These are phyloP conservation scores for Fusarium denticulatum DNA, from an alignment of 2,329 filamentous ascomycete species.

Conservation along the genomic window DNA sequence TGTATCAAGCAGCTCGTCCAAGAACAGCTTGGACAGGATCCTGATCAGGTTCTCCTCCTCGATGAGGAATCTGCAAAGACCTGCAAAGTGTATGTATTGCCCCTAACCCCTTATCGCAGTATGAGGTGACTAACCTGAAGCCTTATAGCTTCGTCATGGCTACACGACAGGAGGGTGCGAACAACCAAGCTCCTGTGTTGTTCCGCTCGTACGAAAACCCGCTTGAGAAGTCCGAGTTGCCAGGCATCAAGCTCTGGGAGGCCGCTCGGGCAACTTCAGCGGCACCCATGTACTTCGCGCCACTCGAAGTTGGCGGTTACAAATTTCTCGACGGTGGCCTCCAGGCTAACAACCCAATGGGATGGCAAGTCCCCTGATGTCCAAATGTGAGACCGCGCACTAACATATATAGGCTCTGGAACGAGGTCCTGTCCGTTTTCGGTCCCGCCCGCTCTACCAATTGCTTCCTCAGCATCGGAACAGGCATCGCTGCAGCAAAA, in stretches of 20 bases:
- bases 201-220: background rate
- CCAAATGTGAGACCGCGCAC: background rate
- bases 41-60: background rate
- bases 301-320: background rate
- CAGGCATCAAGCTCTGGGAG: background rate
- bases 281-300: background rate
- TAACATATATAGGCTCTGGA: background rate
- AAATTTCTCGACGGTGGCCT: background rate
- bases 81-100: background rate
- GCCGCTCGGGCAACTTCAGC: background rate
- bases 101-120: fast-evolving
- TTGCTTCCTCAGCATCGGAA: background rate
- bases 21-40: background rate
- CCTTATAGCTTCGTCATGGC: background rate
- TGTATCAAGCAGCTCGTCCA: background rate
- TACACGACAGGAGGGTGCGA: background rate
- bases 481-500: background rate
- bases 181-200: background rate
- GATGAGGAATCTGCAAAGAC: background rate
- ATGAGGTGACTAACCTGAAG: background rate
- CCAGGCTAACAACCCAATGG: background rate
- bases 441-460: background rate
- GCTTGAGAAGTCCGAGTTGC: background rate
- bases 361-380: background rate
- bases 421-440: background rate